Evolutionary conservation across 2,329 filamentous ascomycete genomes (phyloP).

Genomic region (Phaeosphaeriaceae sp.): DNA sequence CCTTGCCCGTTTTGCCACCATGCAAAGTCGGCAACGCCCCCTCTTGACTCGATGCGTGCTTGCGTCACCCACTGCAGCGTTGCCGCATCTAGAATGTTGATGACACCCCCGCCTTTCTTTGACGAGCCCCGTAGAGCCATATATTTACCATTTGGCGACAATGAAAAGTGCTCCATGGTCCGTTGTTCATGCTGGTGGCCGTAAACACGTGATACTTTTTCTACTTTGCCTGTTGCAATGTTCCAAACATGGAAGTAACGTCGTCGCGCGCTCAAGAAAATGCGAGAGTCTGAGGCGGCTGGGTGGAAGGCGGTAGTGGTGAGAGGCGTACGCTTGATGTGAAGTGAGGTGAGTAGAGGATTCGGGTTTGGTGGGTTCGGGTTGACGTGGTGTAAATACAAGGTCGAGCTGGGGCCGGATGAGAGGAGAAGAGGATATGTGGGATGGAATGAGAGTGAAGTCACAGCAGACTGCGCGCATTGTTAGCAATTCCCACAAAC

Average conservation of each 20-base stretch:
- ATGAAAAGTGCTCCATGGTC: slow-evolving; percentile 88
- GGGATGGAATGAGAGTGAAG: slow-evolving; percentile 88
- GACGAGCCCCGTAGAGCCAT: slow-evolving; percentile 83
- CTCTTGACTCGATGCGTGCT: slow-evolving; percentile 79
- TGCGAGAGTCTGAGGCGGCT: slow-evolving; percentile 72
- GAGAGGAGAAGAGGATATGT: slow-evolving; percentile 87
- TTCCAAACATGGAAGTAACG: slow-evolving; percentile 97
- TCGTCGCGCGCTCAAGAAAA: slow-evolving; percentile 88
- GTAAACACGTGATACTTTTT: slow-evolving; percentile 80
- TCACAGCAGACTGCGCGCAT: slow-evolving; percentile 69
- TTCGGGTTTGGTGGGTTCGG: slow-evolving; percentile 80
- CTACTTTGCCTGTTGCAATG: slow-evolving; percentile 78
- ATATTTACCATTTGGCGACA: slow-evolving; percentile 85
- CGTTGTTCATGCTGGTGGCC: slow-evolving; percentile 83
- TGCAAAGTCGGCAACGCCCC: slow-evolving; percentile 87
- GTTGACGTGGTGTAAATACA: slow-evolving; percentile 89
- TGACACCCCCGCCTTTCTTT: slow-evolving; percentile 83
- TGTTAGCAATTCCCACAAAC: slow-evolving; percentile 16
- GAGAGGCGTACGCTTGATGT: slow-evolving; percentile 84
- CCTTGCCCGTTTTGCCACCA: slow-evolving; percentile 92
- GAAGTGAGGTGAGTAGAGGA: slow-evolving; percentile 87
- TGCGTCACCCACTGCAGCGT: slow-evolving; percentile 90
- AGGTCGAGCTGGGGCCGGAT: slow-evolving; percentile 82
- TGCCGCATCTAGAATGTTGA: slow-evolving; percentile 82
- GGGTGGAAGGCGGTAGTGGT: slow-evolving; percentile 81